Evolutionary conservation across 495 filamentous ascomycete genomes (phyloP).

Genomic region (Evernia prunastri): DNA sequence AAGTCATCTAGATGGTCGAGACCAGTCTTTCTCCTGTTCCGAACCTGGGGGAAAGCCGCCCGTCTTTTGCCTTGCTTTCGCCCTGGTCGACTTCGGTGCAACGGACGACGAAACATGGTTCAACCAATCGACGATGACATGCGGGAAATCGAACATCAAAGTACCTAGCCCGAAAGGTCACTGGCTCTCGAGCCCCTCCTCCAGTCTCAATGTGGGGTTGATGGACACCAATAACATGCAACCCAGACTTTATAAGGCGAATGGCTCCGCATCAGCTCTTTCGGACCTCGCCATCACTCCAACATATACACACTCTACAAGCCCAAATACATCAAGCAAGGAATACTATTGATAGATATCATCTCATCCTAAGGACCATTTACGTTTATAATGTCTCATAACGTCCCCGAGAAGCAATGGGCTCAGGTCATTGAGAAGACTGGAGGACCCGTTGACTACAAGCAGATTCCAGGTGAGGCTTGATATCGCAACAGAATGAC

Average conservation of each 20-base stretch:
- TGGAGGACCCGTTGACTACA: constrained; percentile 68
- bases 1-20: not conserved
- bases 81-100: not conserved
- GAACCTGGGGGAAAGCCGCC: not conserved
- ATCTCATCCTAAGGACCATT: not conserved
- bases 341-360: not conserved
- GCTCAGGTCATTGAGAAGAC: constrained; percentile 77
- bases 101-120: constrained; percentile 4
- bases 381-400: constrained; percentile 16
- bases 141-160: not conserved
- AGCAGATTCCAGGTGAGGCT: constrained; percentile 51
- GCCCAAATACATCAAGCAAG: not conserved
- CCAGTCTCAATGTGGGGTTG: constrained; percentile 8
- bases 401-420: constrained; percentile 70
- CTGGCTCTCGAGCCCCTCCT: constrained; percentile 1
- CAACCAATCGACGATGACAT: not conserved
- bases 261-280: not conserved
- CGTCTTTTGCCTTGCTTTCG: not conserved
- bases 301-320: not conserved
- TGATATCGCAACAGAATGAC: not conserved
- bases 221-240: not conserved
- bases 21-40: not conserved
- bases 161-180: not conserved
- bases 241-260: constrained; percentile 1
- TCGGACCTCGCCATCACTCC: not conserved